phyloP scores from a whole-genome alignment of 2,329 filamentous ascomycete species.

The Xylariales sp. region DNA sequence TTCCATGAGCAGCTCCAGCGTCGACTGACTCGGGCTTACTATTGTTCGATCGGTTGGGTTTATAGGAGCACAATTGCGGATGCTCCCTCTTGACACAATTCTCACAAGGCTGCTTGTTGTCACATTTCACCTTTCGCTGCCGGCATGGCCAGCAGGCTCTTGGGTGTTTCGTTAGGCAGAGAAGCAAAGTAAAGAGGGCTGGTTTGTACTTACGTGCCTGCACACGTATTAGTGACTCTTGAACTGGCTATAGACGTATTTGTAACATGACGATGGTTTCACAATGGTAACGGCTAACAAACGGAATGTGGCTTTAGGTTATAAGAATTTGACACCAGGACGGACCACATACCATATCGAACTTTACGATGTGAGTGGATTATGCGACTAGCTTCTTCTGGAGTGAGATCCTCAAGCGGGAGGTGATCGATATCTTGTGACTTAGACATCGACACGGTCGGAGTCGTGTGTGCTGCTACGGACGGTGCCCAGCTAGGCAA shows the following conservation, averaged over 20 bases:
- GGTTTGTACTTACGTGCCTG: too few relatives aligned
- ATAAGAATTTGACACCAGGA: too few relatives aligned
- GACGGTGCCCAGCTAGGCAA: slow-evolving; percentile 6
- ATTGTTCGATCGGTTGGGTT: slow-evolving; percentile 49
- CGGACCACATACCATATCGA: slow-evolving; percentile 52
- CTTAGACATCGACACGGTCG: slow-evolving; percentile 22
- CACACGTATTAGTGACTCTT: too few relatives aligned
- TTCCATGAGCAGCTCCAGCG: slow-evolving; percentile 22
- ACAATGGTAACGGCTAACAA: too few relatives aligned
- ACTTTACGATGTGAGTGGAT: slow-evolving; percentile 67
- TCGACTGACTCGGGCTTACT: slow-evolving; percentile 29
- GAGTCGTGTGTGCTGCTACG: not conserved
- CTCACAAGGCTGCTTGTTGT: slow-evolving; percentile 64
- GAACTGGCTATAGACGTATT: too few relatives aligned
- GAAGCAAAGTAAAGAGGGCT: too few relatives aligned
- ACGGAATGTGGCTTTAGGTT: too few relatives aligned
- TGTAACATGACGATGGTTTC: too few relatives aligned
- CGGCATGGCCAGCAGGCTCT: slow-evolving; percentile 64
- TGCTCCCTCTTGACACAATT: slow-evolving; percentile 65
- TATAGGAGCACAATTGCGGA: slow-evolving; percentile 61
- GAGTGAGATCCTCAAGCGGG: slow-evolving; percentile 52
- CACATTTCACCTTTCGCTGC: slow-evolving; percentile 65
- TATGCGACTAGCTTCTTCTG: slow-evolving; percentile 63
- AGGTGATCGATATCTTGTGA: slow-evolving; percentile 30
- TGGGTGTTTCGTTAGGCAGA: not conserved